These are phyloP conservation scores for Globisporangium cederbergense DNA, from an alignment of 352 stramenopile genomes.

Conservation along the genomic window DNA sequence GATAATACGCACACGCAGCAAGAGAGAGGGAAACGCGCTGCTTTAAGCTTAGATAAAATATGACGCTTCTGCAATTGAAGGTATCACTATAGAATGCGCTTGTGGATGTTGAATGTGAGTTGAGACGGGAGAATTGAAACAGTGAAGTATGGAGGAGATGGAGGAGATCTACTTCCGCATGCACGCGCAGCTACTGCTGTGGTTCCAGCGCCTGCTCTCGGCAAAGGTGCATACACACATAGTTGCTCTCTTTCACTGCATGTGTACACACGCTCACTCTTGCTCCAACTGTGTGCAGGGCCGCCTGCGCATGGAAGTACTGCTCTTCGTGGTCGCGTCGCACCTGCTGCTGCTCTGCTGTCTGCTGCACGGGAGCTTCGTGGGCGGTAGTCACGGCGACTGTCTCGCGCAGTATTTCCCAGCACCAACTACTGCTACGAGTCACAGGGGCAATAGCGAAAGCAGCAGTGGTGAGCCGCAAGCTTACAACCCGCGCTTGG, in stretches of 20 bases:
- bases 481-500: constrained; percentile 1
- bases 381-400: constrained; percentile 22
- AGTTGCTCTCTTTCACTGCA: neutral
- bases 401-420: constrained; percentile 38
- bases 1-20: no score
- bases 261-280: constrained; percentile 5
- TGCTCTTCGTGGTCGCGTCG: constrained; percentile 51
- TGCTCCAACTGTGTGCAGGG: constrained; percentile 23
- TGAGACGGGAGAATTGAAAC: neutral
- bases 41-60: no score
- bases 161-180: constrained; percentile 80
- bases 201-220: constrained; percentile 35
- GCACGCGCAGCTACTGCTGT: constrained; percentile 58
- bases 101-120: no score
- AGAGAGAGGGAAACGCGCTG: no score
- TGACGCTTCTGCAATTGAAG: no score
- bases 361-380: constrained; percentile 58
- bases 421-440: neutral
- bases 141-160: constrained; percentile 38
- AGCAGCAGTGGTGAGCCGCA: neutral
- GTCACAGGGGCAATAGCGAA: neutral
- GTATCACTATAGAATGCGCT: no score
- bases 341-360: constrained; percentile 47
- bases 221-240: constrained; percentile 29
- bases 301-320: constrained; percentile 49